phyloP scores from a whole-genome alignment of 1,139 yeast genomes.

The Candida sp. region DNA sequence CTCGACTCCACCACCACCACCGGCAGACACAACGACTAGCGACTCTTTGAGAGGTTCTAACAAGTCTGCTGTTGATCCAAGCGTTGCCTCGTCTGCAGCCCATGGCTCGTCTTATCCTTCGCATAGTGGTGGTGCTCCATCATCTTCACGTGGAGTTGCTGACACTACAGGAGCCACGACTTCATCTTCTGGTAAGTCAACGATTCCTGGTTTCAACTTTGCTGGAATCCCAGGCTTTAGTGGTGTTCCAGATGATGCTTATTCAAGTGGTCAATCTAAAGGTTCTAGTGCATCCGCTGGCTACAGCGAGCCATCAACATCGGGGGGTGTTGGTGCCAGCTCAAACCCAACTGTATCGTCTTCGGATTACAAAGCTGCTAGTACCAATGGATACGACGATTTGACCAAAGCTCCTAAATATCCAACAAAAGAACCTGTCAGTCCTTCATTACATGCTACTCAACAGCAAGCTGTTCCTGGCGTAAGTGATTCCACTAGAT shows the following conservation, averaged over 20 bases:
- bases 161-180: background rate
- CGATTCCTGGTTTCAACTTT: conserved; percentile 1
- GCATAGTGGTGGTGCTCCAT: background rate
- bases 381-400: background rate
- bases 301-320: conserved; percentile 3
- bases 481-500: background rate
- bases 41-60: background rate
- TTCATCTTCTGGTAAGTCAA: background rate
- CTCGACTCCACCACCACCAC: background rate
- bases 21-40: no score
- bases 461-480: background rate
- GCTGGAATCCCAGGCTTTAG: conserved; percentile 6
- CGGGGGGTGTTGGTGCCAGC: background rate
- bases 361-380: background rate
- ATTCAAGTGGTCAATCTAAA: conserved; percentile 1
- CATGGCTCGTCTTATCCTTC: no score
- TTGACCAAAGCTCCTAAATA: background rate
- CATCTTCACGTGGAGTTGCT: background rate
- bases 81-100: no score
- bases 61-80: background rate
- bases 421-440: background rate
- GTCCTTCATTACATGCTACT: background rate
- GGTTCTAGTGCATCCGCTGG: background rate
- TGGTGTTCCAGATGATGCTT: conserved; percentile 1
- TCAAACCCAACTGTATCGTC: background rate